Evolutionary conservation across 2,329 filamentous ascomycete species (phyloP).

Genomic region (Aureobasidium subglaciale): DNA sequence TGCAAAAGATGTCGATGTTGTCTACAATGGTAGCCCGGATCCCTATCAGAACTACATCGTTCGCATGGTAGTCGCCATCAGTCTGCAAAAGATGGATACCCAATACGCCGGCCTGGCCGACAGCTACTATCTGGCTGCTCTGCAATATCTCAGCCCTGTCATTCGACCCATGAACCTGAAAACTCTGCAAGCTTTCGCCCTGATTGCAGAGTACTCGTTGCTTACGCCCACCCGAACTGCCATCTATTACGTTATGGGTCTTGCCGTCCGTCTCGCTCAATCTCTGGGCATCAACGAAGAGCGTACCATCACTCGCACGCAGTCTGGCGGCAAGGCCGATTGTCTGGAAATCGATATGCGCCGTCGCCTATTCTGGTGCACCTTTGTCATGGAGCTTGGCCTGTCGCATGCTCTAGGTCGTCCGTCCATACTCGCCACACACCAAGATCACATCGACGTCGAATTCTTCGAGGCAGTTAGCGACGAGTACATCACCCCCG

Average conservation of each 20-base stretch:
- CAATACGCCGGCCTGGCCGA: slow-evolving; percentile 91
- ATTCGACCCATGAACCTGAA: slow-evolving; percentile 83
- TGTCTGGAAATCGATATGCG: slow-evolving; percentile 81
- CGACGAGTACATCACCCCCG: slow-evolving; percentile 72
- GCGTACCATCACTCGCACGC: slow-evolving; percentile 67
- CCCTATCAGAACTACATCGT: slow-evolving; percentile 77
- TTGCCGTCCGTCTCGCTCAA: slow-evolving; percentile 81
- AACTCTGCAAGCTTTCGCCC: slow-evolving; percentile 79
- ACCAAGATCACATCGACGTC: slow-evolving; percentile 76
- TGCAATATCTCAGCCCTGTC: slow-evolving; percentile 75
- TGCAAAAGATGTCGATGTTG: slow-evolving; percentile 66
- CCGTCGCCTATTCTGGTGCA: slow-evolving; percentile 78
- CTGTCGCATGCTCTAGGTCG: slow-evolving; percentile 82
- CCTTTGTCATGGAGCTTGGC: slow-evolving; percentile 81
- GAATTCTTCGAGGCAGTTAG: slow-evolving; percentile 75
- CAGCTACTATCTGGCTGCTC: slow-evolving; percentile 86
- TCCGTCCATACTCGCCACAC: slow-evolving; percentile 76
- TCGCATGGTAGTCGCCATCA: slow-evolving; percentile 89
- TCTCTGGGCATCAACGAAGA: slow-evolving; percentile 83
- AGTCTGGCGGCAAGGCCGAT: slow-evolving; percentile 54
- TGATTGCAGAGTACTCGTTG: slow-evolving; percentile 87
- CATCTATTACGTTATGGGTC: slow-evolving; percentile 85
- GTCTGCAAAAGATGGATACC: slow-evolving; percentile 82
- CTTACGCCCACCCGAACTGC: slow-evolving; percentile 87
- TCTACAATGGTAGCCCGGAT: slow-evolving; percentile 69